Evolutionary conservation across 202 grass and related monocot species (phyloP), one percentile per base, ranked within the genome.

Genomic region (Eragrostis tef): DNA sequence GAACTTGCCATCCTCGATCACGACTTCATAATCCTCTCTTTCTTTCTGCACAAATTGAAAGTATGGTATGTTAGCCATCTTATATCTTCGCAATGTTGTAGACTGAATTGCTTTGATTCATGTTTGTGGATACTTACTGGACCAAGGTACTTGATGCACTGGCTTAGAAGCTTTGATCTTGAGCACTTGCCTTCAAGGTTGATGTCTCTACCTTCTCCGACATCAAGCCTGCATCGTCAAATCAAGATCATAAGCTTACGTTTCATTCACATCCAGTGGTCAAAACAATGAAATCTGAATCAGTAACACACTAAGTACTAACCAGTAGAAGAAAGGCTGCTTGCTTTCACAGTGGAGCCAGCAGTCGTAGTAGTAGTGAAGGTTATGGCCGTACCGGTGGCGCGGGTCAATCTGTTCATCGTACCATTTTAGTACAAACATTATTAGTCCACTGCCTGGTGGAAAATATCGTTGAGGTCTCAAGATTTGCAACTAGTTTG

Each of bases 271-370:
- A 22, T 24, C 20, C 53, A 46, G 41, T 25, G 10, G 50, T 20
- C 17, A 52, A 39, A 82, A 44, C 7, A n/a, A 9, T 11, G 21
- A 85, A 12, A 77, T 12, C 11, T 34, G 25, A 60, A 24, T 14
- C 0, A 68, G 13, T 9, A 31, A 1, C 17, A 21, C 27, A 79
- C 6, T 29, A n/a, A 82, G 19, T 42, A 77, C 79, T 19, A 45
- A 98, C 96, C 96, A 98, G 88, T 98, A 98, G 87, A 98, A 98
- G 88, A 98, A 98, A 42, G 96, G 92, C 15, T 98, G 88, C 70
- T 91, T 95, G 96, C 96, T 98, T 74, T 95, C 92, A 1, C 87
- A 93, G 49, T 83, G 80, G 49, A 98, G 81, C 96, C 96, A 98
- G 70, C 74, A 83, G 57, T 95, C 90, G 60, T 95, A 98, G 80